Conservation (phyloP, 176 grass and related monocot species). For the Avena eriantha region DNA sequence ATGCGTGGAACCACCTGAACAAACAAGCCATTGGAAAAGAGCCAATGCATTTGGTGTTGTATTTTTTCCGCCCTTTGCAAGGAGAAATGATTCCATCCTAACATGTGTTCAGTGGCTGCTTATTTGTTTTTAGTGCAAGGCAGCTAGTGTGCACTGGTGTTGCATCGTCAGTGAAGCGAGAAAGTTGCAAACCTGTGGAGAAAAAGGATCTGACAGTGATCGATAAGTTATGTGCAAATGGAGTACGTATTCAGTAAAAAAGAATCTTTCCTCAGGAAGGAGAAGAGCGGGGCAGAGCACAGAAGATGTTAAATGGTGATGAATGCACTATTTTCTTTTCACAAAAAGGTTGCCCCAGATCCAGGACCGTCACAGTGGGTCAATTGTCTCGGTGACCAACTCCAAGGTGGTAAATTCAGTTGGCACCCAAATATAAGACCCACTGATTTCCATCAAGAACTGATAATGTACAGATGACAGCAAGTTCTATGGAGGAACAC, state of each 20-base stretch:
- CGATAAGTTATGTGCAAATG: not conserved
- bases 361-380: not conserved
- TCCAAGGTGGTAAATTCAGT: not conserved
- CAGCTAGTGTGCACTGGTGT: not conserved
- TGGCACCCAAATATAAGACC: not conserved
- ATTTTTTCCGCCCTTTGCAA: not conserved
- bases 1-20: not conserved
- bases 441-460: conserved; percentile 2
- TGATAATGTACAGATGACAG: not conserved
- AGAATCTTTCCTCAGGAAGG: not conserved
- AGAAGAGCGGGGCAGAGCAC: not conserved
- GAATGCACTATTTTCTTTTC: not conserved
- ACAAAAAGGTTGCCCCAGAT: not conserved
- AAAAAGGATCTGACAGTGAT: not conserved
- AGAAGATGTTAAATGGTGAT: not conserved
- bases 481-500: not conserved
- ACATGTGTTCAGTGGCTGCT: not conserved
- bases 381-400: not conserved
- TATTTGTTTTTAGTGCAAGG: conserved; percentile 12
- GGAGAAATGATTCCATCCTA: conserved; percentile 23
- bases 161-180: not conserved
- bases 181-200: not conserved
- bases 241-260: not conserved
- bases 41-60: not conserved
- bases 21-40: not conserved